These are phyloP conservation scores for Orbilia blumenaviensis DNA, from an alignment of 2,329 filamentous ascomycete genomes.

Conservation along the genomic window DNA sequence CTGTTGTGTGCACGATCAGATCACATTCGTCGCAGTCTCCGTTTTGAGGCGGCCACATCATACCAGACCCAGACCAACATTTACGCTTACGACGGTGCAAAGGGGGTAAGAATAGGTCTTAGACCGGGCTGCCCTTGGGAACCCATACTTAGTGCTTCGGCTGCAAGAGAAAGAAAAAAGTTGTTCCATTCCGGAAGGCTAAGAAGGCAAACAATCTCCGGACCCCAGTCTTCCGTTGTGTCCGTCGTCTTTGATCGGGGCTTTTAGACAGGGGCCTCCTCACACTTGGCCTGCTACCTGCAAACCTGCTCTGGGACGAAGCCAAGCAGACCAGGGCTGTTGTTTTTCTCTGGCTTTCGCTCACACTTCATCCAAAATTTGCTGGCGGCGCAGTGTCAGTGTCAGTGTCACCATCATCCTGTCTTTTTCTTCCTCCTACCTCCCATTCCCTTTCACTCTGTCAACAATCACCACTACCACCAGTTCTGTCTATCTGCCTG, in stretches of 20 bases:
- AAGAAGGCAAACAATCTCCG: slow-evolving; percentile 54
- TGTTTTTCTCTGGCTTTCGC: slow-evolving; percentile 28
- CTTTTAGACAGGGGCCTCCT: slow-evolving; percentile 34
- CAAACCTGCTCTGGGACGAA: slow-evolving; percentile 20
- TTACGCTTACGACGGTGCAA: slow-evolving; percentile 50
- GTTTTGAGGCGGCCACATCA: slow-evolving; percentile 54
- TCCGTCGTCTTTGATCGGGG: slow-evolving; percentile 50
- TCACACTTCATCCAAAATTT: slow-evolving; percentile 34
- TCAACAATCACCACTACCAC: not conserved
- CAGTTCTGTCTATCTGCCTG: too few relatives aligned
- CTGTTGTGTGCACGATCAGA: slow-evolving; percentile 39
- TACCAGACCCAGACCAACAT: slow-evolving; percentile 47
- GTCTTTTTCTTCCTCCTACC: not conserved
- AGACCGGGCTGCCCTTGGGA: slow-evolving; percentile 40
- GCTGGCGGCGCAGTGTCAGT: slow-evolving; percentile 15
- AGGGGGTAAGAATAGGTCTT: slow-evolving; percentile 47
- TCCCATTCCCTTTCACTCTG: not conserved
- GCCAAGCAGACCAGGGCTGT: not conserved
- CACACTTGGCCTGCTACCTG: slow-evolving; percentile 6
- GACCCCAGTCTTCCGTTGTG: slow-evolving; percentile 51
- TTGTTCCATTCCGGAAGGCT: slow-evolving; percentile 55
- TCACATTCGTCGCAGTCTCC: slow-evolving; percentile 50
- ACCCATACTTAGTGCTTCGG: slow-evolving; percentile 41
- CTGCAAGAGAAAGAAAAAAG: slow-evolving; percentile 52
- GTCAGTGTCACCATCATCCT: not conserved